phyloP scores from a whole-genome alignment of 352 stramenopile genomes.

The Phytophthora melonis region DNA sequence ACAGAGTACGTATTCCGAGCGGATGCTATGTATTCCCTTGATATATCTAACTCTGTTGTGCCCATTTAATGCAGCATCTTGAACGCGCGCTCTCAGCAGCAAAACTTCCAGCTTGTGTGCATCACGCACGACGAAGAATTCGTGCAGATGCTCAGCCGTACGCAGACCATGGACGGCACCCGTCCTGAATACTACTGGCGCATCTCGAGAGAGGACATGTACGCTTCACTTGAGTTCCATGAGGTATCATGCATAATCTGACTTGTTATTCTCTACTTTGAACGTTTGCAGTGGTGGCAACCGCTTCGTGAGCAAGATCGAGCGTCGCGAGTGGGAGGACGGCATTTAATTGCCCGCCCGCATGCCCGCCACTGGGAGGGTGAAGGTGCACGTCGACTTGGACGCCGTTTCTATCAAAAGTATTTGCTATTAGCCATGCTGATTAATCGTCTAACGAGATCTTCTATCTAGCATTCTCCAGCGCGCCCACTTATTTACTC shows the following conservation, averaged over 20 bases:
- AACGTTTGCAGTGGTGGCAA: constrained; percentile 66
- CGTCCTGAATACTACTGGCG: constrained; percentile 89
- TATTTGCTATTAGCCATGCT: constrained; percentile 12
- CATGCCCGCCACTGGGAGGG: too few species aligned
- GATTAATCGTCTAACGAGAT: constrained; percentile 21
- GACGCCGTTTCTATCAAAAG: constrained; percentile 11
- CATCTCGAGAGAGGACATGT: constrained; percentile 87
- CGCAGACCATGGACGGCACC: constrained; percentile 76
- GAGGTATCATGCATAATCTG: not conserved
- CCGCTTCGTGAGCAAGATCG: constrained; percentile 88
- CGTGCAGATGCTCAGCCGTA: constrained; percentile 89
- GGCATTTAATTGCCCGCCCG: constrained; percentile 32
- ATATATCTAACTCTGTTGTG: constrained; percentile 5
- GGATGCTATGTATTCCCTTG: not conserved
- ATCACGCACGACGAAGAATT: constrained; percentile 99
- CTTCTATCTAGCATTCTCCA: constrained; percentile 18
- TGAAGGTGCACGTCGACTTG: not conserved
- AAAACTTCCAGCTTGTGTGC: constrained; percentile 99
- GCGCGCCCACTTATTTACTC: constrained; percentile 16
- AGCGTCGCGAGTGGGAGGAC: constrained; percentile 72
- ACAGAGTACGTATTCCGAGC: constrained; percentile 67
- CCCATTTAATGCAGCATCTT: constrained; percentile 89
- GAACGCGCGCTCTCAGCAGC: constrained; percentile 92
- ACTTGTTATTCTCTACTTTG: not conserved
- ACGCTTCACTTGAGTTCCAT: constrained; percentile 4